These are phyloP conservation scores for Alnus glutinosa DNA, from an alignment of 306 rosid genomes.

Conservation along the genomic window DNA sequence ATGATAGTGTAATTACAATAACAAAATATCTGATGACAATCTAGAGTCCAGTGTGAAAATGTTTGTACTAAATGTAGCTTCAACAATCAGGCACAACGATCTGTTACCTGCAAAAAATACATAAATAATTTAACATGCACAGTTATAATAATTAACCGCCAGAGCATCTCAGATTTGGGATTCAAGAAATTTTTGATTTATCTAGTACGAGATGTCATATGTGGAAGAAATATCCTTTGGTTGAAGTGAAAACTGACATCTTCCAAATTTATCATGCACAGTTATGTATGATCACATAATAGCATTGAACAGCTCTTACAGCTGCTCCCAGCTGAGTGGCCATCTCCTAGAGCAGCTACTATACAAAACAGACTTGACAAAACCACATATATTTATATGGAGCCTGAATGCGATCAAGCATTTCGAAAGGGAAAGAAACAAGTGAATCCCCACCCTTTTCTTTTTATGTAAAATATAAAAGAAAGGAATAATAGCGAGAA, in stretches of 20 bases:
- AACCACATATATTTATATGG: background rate
- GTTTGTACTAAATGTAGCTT: background rate
- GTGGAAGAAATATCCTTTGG: background rate
- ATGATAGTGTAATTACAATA: background rate
- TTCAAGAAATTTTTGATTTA: background rate
- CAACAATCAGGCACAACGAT: background rate
- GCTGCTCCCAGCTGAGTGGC: background rate
- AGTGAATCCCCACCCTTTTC: background rate
- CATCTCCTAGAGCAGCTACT: background rate
- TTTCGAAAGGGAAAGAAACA: background rate
- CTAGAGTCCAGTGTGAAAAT: background rate
- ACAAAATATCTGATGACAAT: background rate
- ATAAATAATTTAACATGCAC: background rate
- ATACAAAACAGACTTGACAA: too few relatives aligned
- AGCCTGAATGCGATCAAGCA: background rate
- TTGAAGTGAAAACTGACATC: background rate
- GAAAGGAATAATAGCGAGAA: too few relatives aligned
- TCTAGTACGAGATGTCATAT: background rate
- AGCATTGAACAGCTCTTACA: background rate
- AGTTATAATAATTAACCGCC: background rate
- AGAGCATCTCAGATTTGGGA: background rate
- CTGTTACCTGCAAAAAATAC: background rate
- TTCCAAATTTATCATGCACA: background rate
- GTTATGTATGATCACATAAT: background rate
- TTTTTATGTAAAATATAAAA: too few relatives aligned